phyloP scores from a whole-genome alignment of 768 basidiomycete genomes.

The Pleurotus pulmonarius region DNA sequence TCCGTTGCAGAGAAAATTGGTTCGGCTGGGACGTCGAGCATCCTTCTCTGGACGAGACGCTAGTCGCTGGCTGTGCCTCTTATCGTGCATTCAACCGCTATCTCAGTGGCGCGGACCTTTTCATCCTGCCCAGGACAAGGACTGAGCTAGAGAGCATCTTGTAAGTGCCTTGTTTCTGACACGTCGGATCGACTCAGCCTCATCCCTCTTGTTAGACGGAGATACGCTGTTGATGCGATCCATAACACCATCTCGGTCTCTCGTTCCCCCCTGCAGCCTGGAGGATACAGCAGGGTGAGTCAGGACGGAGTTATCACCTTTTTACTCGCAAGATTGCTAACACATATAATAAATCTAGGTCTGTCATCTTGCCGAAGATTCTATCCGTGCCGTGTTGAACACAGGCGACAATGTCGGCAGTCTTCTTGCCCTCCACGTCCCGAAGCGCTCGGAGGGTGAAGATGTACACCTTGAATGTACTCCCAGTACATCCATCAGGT shows the following conservation, averaged over 20 bases:
- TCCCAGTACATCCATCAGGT: slow-evolving; percentile 34
- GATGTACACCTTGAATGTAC: slow-evolving; percentile 22
- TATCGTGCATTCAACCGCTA: slow-evolving; percentile 78
- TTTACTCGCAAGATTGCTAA: neutral
- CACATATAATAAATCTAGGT: slow-evolving; percentile 34
- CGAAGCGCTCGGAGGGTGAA: slow-evolving; percentile 9
- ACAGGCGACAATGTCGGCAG: slow-evolving; percentile 62
- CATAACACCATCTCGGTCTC: slow-evolving; percentile 77
- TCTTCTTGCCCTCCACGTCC: slow-evolving; percentile 61
- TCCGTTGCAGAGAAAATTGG: slow-evolving; percentile 53
- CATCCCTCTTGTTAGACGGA: slow-evolving; percentile 39
- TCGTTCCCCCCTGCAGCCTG: slow-evolving; percentile 57
- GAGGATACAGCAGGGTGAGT: slow-evolving; percentile 45
- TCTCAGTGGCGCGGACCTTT: slow-evolving; percentile 66
- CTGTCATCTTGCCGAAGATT: slow-evolving; percentile 67
- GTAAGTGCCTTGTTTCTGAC: slow-evolving; percentile 35
- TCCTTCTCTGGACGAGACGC: slow-evolving; percentile 65
- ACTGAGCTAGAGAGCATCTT: slow-evolving; percentile 68
- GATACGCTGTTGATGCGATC: slow-evolving; percentile 77
- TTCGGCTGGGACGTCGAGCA: slow-evolving; percentile 69
- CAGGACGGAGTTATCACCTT: neutral
- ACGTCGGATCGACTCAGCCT: slow-evolving; percentile 9
- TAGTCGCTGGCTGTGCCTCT: slow-evolving; percentile 76
- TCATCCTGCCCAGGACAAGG: slow-evolving; percentile 62
- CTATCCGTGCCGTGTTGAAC: slow-evolving; percentile 66